Evolutionary conservation across 768 basidiomycete species (phyloP).

Genomic region (Hygrocybe punicea): DNA sequence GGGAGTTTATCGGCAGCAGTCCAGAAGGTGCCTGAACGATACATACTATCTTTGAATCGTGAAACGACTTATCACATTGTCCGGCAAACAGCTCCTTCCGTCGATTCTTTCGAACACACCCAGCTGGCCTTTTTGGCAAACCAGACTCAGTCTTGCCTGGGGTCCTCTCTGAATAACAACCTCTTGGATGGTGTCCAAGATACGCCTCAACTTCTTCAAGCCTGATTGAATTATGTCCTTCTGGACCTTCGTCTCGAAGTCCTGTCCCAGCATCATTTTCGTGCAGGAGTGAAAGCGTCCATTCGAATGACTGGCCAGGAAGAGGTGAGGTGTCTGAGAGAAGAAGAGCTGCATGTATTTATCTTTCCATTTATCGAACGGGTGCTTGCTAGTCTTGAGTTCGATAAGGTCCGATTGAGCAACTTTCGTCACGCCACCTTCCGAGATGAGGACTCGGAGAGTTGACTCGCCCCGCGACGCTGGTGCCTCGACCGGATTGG

Average conservation of each 20-base stretch:
- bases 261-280: constrained; percentile 26
- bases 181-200: constrained; percentile 44
- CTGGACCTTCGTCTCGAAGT: constrained; percentile 9
- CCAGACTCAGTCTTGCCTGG: constrained; percentile 52
- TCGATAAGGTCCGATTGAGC: constrained; percentile 45
- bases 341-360: constrained; percentile 64
- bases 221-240: constrained; percentile 13
- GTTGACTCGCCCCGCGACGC: no score
- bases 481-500: no score
- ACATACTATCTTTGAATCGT: no score
- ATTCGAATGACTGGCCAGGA: constrained; percentile 53
- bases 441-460: no score
- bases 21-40: no score
- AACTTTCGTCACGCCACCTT: constrained; percentile 32
- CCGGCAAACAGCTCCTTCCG: constrained; percentile 43
- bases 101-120: constrained; percentile 49
- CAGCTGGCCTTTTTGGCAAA: constrained; percentile 47
- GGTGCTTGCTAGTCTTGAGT: constrained; percentile 41
- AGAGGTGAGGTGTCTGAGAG: constrained; percentile 61
- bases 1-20: no score
- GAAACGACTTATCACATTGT: constrained; percentile 33
- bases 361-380: constrained; percentile 52
- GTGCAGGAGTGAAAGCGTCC: constrained; percentile 50
- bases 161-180: constrained; percentile 51
- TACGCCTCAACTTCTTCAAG: constrained; percentile 38